phyloP scores from a whole-genome alignment of 352 stramenopile genomes.

The Globisporangium paddicum region DNA sequence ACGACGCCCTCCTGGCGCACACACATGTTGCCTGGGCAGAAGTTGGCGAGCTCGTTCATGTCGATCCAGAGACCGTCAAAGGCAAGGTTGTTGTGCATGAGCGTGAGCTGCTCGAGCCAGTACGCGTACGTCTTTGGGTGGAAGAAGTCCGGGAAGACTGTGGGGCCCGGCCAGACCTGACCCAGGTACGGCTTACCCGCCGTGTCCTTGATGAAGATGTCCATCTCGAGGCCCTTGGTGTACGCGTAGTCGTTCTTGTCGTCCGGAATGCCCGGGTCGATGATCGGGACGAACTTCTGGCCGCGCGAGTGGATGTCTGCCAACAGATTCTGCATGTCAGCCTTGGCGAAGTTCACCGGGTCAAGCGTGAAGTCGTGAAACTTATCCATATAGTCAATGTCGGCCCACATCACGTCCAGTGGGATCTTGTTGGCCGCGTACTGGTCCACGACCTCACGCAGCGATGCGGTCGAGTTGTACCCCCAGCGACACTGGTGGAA shows the following conservation, averaged over 20 bases:
- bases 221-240: constrained; percentile 42
- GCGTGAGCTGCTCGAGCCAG: constrained; percentile 59
- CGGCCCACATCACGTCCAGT: constrained; percentile 49
- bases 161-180: constrained; percentile 80
- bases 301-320: constrained; percentile 43
- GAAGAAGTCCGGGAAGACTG: constrained; percentile 81
- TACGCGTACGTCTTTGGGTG: constrained; percentile 55
- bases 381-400: constrained; percentile 55
- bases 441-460: constrained; percentile 28
- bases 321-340: constrained; percentile 31
- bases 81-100: constrained; percentile 28
- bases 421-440: constrained; percentile 33
- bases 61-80: constrained; percentile 86
- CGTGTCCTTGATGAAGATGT: constrained; percentile 79
- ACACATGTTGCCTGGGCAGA: constrained; percentile 47
- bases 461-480: constrained; percentile 19
- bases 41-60: constrained; percentile 87
- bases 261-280: constrained; percentile 78
- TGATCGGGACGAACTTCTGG: constrained; percentile 74
- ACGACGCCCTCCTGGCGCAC: constrained; percentile 25
- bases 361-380: constrained; percentile 58
- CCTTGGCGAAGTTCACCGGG: constrained; percentile 32
- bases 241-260: constrained; percentile 46
- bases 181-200: constrained; percentile 55
- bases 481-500: constrained; percentile 59